These are phyloP conservation scores for Ascochyta fabae DNA, from an alignment of 2,329 filamentous ascomycete species.

Conservation along the genomic window DNA sequence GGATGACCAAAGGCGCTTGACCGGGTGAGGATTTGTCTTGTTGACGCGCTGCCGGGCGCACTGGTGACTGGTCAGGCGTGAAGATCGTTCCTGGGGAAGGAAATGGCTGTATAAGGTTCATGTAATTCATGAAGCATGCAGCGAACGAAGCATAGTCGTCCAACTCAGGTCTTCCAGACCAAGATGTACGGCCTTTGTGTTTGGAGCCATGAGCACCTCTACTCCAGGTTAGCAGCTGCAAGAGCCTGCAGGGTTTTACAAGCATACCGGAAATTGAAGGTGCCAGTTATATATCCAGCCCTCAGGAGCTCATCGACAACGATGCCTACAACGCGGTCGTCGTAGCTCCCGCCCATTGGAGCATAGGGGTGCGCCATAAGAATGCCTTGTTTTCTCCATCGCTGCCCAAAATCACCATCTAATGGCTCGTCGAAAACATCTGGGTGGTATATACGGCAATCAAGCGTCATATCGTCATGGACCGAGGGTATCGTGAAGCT, in stretches of 20 bases:
- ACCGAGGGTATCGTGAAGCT: slow-evolving; percentile 84
- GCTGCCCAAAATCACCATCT: not conserved
- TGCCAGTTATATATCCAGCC: slow-evolving; percentile 76
- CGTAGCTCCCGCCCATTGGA: slow-evolving; percentile 81
- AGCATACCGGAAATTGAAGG: slow-evolving; percentile 87
- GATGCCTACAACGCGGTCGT: slow-evolving; percentile 79
- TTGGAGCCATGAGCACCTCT: slow-evolving; percentile 77
- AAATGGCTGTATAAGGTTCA: slow-evolving; percentile 60
- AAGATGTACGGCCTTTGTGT: slow-evolving; percentile 76
- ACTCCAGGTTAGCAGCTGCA: slow-evolving; percentile 5
- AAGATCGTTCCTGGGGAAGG: slow-evolving; percentile 24
- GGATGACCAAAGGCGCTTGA: slow-evolving; percentile 54
- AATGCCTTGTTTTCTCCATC: slow-evolving; percentile 58
- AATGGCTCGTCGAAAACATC: slow-evolving; percentile 27
- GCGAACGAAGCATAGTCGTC: slow-evolving; percentile 83
- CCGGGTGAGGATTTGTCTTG: not conserved
- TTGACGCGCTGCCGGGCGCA: slow-evolving; percentile 6
- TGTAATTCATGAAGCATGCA: slow-evolving; percentile 79
- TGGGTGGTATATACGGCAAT: slow-evolving; percentile 81
- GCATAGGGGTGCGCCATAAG: slow-evolving; percentile 92
- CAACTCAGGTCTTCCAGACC: slow-evolving; percentile 81
- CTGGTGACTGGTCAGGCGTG: slow-evolving; percentile 22
- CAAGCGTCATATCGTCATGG: slow-evolving; percentile 75
- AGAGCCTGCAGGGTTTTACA: not conserved
- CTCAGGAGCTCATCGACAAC: slow-evolving; percentile 69